Evolutionary conservation across 2,329 filamentous ascomycete species (phyloP).

Genomic region (Blastomyces emzantsi): DNA sequence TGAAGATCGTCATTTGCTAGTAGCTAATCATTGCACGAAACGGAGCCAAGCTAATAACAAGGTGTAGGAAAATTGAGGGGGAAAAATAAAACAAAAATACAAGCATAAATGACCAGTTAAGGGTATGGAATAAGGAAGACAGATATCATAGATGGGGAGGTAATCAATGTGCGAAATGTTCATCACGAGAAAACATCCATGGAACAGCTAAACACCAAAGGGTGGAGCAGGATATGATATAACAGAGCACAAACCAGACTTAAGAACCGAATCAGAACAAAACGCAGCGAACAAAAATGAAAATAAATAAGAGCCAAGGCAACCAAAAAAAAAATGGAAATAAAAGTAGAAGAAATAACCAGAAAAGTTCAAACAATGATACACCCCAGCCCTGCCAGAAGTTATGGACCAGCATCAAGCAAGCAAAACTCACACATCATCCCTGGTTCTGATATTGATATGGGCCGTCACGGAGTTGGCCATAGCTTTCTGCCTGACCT

Average conservation of each 20-base stretch:
- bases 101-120: neutral
- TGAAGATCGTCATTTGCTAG: neutral
- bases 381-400: neutral
- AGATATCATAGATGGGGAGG: neutral
- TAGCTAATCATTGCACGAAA: neutral
- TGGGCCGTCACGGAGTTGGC: constrained; percentile 1
- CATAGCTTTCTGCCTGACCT: neutral
- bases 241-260: neutral
- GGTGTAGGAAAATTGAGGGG: neutral
- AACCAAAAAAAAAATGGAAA: neutral
- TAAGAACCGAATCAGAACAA: neutral
- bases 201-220: neutral
- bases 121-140: neutral
- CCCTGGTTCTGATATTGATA: constrained; percentile 9
- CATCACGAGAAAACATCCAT: neutral
- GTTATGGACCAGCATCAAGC: neutral
- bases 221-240: neutral
- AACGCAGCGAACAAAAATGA: neutral
- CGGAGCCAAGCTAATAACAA: neutral
- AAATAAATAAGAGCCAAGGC: neutral
- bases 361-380: neutral
- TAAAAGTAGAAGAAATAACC: neutral
- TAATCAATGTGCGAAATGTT: neutral
- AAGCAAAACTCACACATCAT: neutral
- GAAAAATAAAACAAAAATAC: neutral